Base-by-base conservation (phyloP, 2,329 filamentous ascomycete species). In the Alternaria ventricosa region DNA sequence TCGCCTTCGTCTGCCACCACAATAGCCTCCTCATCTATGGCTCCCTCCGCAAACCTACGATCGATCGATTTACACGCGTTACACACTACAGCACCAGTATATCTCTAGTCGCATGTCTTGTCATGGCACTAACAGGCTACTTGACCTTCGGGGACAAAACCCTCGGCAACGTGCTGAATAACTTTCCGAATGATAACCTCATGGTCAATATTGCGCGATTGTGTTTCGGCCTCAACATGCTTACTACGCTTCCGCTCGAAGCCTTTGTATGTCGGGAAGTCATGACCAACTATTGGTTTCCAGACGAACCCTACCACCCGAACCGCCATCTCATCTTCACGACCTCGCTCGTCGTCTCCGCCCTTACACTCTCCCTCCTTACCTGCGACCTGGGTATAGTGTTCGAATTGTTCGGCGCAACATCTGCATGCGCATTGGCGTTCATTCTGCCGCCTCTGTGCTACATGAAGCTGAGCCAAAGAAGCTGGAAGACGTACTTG, bases 21-120 rank as follows among this genome's bases (percentile, higher is more conserved):
- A 99, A 99, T 83, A 97, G 93, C 55, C 90, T 99, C 64, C 87
- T 99, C 60, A 99, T 99, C 78, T 99, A 99, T 82, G 95, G 95
- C 70, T 98, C 95, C 3, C 87, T 99, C 66, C 90, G 92, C 72
- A 97, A 92, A 55, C 96, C 96, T 1, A 99, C 96, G 1, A 91
- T 99, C 72, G 94, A 98, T 84, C 93, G 96, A 67, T 99, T 99
- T 83, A 86, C 94, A 41, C 89, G 86, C 60, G 95, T 99, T 43
- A 99, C 96, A 41, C 96, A 99, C 83, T 96, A 93, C 82, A 97
- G 93, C 41, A 97, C 96, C 1, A 88, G 86, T 68, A 89, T 97
- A 51, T 97, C 94, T 45, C 93, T 97, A 86, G 71, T 94, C n/a
- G 94, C 95, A 59, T 99, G 96, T 77, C 86, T 99, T 57, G 82